Percentiles rank a stretch among this genome's conserved stretches.
These are phyloP conservation scores for Ophioceras dolichostomum DNA, from an alignment of 2,329 filamentous ascomycete genomes.

Conservation along the genomic window DNA sequence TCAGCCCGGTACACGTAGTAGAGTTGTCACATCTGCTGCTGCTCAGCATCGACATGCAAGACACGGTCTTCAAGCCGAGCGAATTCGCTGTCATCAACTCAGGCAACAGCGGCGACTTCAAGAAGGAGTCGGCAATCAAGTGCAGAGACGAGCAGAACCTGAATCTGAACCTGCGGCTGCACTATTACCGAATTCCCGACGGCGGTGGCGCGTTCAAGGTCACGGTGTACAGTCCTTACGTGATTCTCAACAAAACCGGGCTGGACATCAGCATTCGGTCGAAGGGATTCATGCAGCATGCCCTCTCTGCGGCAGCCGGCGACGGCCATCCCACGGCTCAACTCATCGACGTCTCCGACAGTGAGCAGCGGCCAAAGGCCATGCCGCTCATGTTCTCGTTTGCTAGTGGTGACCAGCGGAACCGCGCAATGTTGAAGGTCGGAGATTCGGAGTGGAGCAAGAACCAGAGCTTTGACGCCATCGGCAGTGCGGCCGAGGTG, in stretches of 20 bases:
- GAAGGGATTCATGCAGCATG: slow-evolving; percentile 77
- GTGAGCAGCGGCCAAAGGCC: slow-evolving; percentile 52
- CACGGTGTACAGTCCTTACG: slow-evolving; percentile 87
- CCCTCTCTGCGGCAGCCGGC: slow-evolving; percentile 64
- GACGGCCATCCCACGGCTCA: slow-evolving; percentile 28
- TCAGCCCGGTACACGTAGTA: slow-evolving; percentile 94
- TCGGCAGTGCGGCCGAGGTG: slow-evolving; percentile 85
- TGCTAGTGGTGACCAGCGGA: slow-evolving; percentile 76
- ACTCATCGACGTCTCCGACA: slow-evolving; percentile 30
- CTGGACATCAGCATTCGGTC: slow-evolving; percentile 77
- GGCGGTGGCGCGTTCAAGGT: slow-evolving; percentile 95
- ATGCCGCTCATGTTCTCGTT: slow-evolving; percentile 96
- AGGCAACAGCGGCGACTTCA: slow-evolving; percentile 76
- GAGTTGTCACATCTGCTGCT: slow-evolving; percentile 88
- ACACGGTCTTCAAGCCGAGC: slow-evolving; percentile 86
- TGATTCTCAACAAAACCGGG: slow-evolving; percentile 91
- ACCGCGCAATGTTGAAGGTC: slow-evolving; percentile 77
- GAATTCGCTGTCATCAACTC: slow-evolving; percentile 97
- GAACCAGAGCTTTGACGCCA: slow-evolving; percentile 93
- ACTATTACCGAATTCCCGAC: slow-evolving; percentile 83
- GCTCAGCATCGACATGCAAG: slow-evolving; percentile 91
- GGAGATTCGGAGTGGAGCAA: slow-evolving; percentile 93
- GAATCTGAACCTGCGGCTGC: slow-evolving; percentile 67
- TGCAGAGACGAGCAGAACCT: slow-evolving; percentile 80
- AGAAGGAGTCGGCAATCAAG: slow-evolving; percentile 63